Conservation (phyloP, 345 rosid species). For the Rhodamnia argentea region DNA sequence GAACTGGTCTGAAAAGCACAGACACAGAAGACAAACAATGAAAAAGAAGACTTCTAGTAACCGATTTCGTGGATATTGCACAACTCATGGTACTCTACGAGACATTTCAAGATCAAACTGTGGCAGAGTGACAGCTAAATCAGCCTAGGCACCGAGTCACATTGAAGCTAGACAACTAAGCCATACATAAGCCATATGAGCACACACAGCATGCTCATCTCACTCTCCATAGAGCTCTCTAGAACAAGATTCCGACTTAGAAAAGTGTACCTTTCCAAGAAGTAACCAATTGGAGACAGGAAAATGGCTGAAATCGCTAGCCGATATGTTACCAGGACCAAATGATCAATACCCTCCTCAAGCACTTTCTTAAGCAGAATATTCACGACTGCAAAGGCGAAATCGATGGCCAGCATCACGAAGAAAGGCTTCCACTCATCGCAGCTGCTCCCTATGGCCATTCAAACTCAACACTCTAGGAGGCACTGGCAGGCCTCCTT, state of each 20-base stretch:
- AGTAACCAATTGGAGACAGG: slow-evolving; percentile 54
- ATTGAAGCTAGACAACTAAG: not conserved
- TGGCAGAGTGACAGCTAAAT: not conserved
- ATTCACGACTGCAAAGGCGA: slow-evolving; percentile 46
- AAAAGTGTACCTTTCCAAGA: slow-evolving; percentile 50
- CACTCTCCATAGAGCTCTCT: not conserved
- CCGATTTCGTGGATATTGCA: not conserved
- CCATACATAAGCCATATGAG: not conserved
- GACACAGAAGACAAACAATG: not conserved
- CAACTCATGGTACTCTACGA: not conserved
- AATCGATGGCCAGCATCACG: slow-evolving; percentile 42
- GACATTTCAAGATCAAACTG: not conserved
- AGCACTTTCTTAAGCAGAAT: slow-evolving; percentile 52
- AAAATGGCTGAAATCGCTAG: slow-evolving; percentile 40
- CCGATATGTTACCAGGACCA: slow-evolving; percentile 64
- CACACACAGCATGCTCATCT: not conserved
- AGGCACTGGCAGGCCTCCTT: not conserved
- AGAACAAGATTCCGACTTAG: not conserved
- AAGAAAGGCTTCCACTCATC: slow-evolving; percentile 42
- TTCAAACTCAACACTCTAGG: not conserved
- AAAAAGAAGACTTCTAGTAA: not conserved
- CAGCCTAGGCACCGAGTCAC: not conserved
- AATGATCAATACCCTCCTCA: slow-evolving; percentile 47
- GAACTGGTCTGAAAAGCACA: not conserved
- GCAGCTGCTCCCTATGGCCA: slow-evolving; percentile 9